A percentile compares a stretch with the other conserved stretches of the same genome.
These are phyloP conservation scores for Sporobolomyces phaffii DNA, from an alignment of 768 basidiomycete genomes.

Conservation along the genomic window DNA sequence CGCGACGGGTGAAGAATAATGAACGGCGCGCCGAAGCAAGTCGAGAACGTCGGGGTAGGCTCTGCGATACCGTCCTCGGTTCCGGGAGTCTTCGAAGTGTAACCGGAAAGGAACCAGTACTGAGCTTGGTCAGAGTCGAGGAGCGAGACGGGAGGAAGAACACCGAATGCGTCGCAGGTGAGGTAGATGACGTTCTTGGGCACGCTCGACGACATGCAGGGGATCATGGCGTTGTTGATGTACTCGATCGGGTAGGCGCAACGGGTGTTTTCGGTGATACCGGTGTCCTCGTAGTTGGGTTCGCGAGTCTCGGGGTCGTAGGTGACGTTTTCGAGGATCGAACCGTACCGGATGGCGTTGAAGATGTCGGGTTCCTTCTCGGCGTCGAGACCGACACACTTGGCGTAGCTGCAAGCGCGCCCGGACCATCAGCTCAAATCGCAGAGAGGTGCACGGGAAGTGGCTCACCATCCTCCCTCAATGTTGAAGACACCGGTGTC, in stretches of 20 bases:
- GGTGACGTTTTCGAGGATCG: conserved; percentile 98
- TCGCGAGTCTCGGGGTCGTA: conserved; percentile 75
- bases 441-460: conserved; percentile 4
- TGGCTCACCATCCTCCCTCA: conserved; percentile 73
- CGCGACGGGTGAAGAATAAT: conserved; percentile 78
- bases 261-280: conserved; percentile 98
- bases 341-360: conserved; percentile 88
- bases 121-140: conserved; percentile 89
- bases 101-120: conserved; percentile 62
- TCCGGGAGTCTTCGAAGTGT: conserved; percentile 77
- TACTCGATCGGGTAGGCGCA: conserved; percentile 98
- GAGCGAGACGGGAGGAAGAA: conserved; percentile 89
- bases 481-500: conserved; percentile 99
- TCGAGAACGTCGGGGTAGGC: conserved; percentile 97
- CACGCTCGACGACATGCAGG: conserved; percentile 77
- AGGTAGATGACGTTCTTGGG: conserved; percentile 82
- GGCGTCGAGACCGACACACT: conserved; percentile 89
- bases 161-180: conserved; percentile 89
- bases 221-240: conserved; percentile 91
- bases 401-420: conserved; percentile 60
- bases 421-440: neutral
- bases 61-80: conserved; percentile 68
- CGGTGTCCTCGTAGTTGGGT: conserved; percentile 91
- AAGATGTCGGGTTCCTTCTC: conserved; percentile 98
- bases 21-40: conserved; percentile 99